Conservation (phyloP, 2,329 filamentous ascomycete genomes). For the Achaetomium macrosporum region DNA sequence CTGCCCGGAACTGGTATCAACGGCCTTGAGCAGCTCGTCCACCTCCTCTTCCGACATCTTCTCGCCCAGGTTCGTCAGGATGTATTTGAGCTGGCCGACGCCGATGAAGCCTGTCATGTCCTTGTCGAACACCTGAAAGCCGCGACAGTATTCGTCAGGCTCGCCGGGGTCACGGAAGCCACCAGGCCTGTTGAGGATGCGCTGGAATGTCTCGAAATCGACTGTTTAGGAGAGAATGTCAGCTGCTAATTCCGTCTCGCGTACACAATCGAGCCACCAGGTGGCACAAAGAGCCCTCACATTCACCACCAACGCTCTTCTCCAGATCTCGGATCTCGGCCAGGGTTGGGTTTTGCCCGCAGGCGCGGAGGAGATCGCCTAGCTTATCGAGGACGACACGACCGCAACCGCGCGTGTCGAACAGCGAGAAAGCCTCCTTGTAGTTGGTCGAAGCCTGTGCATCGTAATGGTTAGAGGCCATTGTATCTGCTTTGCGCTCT, state of each 20-base stretch:
- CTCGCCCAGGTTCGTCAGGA: conserved; percentile 95
- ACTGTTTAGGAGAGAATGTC: conserved; percentile 48
- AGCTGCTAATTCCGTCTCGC: neutral
- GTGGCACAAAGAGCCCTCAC: conserved; percentile 53
- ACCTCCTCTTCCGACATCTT: conserved; percentile 99
- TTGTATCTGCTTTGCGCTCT: conserved; percentile 25
- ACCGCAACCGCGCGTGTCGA: conserved; percentile 97
- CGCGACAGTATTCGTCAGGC: conserved; percentile 95
- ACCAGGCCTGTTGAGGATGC: conserved; percentile 92
- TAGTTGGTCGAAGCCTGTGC: conserved; percentile 84
- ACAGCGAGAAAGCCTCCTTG: conserved; percentile 99
- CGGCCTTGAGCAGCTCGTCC: conserved; percentile 95
- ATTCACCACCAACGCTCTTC: conserved; percentile 82
- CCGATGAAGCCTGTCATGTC: conserved; percentile 98
- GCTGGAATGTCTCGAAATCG: conserved; percentile 95
- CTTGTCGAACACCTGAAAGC: conserved; percentile 99
- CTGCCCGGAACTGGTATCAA: conserved; percentile 92
- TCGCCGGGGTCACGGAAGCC: conserved; percentile 98
- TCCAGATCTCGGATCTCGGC: conserved; percentile 89
- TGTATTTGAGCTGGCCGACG: conserved; percentile 95
- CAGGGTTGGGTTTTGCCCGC: conserved; percentile 95
- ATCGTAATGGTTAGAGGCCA: conserved; percentile 49
- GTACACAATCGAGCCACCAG: neutral
- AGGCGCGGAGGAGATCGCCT: conserved; percentile 90
- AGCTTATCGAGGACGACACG: conserved; percentile 81